Base-by-base conservation (phyloP, 345 rosid species). In the Arabis hirsuta region DNA sequence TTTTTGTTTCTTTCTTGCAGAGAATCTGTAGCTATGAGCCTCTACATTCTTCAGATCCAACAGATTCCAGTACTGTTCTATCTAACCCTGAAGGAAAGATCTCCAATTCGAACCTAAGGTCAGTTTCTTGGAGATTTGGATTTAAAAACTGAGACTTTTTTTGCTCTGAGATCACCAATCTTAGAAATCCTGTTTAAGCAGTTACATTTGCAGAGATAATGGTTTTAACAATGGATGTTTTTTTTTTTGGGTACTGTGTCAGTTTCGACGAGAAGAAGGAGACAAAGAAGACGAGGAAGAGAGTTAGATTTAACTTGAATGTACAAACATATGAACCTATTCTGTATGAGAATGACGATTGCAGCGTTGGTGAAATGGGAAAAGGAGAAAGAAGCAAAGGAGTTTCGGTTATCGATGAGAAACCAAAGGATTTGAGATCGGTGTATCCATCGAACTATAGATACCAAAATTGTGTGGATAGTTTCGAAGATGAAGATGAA, bases 221-320 rank as follows among this genome's bases (percentile, higher is more conserved):
- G 5, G 31, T 22, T 5, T 53, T 13, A 7, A 67, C 51, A 39
- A 59, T 52, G 63, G 64, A 0, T 52, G 11, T 61, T 12, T 7
- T 6, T 22, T 41, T 44, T 12, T 4, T 56, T 16, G 16, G 57
- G 43, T 39, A 7, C 0, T 55, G 55, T 69, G 0, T 63, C 41
- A 76, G 79, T 54, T 41, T 71, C 55, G 61, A 63, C 11, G 73
- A 71, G 78, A 80, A 62, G 66, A 62, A 74, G 24, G 76, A 65
- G 74, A 58, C 74, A 2, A 82, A 81, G 79, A 82, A 81, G 79
- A 70, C 83, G 39, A 78, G 77, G 76, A 94, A 91, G 79, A 91
- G 83, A 80, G 98, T 91, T n/a, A 84, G 96, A 58, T 91, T 94
- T 34, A 81, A 94, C 78, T 84, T 90, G 83, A 87, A 89, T 80